A percentile compares a stretch with the other conserved stretches of the same genome.
Evolutionary conservation across 2,329 filamentous ascomycete species (phyloP).

Genomic region (Samsoniella hepiali): DNA sequence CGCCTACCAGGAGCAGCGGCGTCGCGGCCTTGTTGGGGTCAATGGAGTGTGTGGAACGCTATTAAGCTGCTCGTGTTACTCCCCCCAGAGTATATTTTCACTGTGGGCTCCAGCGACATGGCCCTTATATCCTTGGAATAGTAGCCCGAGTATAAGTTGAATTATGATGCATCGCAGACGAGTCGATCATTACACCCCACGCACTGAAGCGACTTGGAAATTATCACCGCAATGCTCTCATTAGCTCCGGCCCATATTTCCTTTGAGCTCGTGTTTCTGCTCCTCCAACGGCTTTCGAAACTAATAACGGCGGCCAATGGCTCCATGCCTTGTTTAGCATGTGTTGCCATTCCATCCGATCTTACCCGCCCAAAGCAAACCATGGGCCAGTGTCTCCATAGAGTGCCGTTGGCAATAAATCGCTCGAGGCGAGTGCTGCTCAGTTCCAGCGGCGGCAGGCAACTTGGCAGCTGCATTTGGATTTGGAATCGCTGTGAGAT

Average conservation of each 20-base stretch:
- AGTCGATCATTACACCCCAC: background rate
- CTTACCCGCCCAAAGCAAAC: background rate
- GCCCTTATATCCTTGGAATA: background rate
- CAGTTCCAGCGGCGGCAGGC: background rate
- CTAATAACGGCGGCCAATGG: background rate
- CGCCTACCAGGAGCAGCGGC: background rate
- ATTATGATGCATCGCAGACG: background rate
- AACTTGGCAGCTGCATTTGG: background rate
- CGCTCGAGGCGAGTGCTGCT: too few species aligned
- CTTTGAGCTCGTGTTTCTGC: background rate
- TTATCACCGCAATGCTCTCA: background rate
- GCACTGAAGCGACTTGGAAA: background rate
- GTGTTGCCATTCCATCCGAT: background rate
- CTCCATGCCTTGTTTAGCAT: background rate
- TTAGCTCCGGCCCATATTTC: background rate
- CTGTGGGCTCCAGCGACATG: background rate
- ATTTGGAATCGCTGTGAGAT: slow-evolving; percentile 16
- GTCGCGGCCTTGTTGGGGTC: background rate
- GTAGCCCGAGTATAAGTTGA: background rate
- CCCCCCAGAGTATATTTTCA: background rate
- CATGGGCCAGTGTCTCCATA: background rate
- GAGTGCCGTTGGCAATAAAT: background rate
- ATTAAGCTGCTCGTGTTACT: background rate
- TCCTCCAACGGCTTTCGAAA: background rate
- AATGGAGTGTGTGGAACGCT: background rate